Conservation (phyloP, 2,329 filamentous ascomycete genomes). For the Diaporthe eres region DNA sequence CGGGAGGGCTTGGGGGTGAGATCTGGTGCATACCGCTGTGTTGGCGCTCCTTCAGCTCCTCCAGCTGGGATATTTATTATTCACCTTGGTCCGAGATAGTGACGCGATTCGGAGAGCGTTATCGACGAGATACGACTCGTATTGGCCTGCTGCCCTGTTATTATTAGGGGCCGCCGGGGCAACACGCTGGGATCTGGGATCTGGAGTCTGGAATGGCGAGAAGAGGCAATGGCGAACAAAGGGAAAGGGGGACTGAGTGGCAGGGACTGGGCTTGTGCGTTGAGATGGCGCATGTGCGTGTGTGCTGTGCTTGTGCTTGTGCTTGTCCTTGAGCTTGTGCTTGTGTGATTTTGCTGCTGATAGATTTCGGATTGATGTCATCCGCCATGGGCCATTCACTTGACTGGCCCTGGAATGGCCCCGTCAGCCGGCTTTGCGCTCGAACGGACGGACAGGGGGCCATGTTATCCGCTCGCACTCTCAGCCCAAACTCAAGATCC, state of each 20-base stretch:
- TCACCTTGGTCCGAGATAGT: constrained; percentile 8
- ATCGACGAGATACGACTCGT: constrained; percentile 17
- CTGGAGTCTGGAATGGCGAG: not conserved
- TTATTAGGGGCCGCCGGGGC: constrained; percentile 29
- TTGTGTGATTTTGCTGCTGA: constrained; percentile 19
- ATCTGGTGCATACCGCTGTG: constrained; percentile 18
- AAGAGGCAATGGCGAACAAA: constrained; percentile 23
- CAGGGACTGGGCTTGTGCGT: constrained; percentile 24
- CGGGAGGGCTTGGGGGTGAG: not conserved
- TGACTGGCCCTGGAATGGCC: constrained; percentile 9
- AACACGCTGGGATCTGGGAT: constrained; percentile 28
- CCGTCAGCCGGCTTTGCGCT: constrained; percentile 6
- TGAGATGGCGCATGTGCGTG: not conserved
- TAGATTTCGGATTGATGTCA: constrained; percentile 29
- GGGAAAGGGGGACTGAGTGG: not conserved
- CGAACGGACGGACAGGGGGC: not conserved
- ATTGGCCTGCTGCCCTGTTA: constrained; percentile 32
- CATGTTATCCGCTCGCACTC: constrained; percentile 10
- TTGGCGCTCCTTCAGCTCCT: constrained; percentile 28
- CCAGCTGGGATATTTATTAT: constrained; percentile 28
- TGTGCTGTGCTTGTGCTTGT: not conserved
- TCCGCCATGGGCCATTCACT: constrained; percentile 18
- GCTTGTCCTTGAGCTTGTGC: not conserved
- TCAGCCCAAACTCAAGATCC: constrained; percentile 1
- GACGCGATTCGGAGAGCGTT: not conserved